Conservation (phyloP, 2,329 filamentous ascomycete genomes). For the Raffaelea ambrosiae region DNA sequence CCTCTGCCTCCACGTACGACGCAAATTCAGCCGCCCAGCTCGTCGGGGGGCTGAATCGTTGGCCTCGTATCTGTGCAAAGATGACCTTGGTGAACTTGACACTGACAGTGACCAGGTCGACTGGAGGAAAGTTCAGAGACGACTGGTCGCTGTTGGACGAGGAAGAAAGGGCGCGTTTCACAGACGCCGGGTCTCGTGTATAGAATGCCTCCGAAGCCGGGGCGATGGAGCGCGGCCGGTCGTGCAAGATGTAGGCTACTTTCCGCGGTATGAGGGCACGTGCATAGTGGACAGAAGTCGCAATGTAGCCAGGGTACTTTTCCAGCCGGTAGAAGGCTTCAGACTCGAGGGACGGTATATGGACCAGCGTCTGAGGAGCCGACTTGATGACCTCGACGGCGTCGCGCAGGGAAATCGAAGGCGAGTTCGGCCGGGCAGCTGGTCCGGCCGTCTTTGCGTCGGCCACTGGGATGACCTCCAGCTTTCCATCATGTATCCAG, state of each 20-base stretch:
- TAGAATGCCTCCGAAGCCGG: slow-evolving; percentile 89
- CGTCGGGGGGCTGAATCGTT: slow-evolving; percentile 63
- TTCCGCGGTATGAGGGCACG: slow-evolving; percentile 69
- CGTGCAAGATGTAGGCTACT: slow-evolving; percentile 69
- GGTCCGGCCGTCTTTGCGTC: too few species aligned
- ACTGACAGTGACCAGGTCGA: slow-evolving; percentile 71
- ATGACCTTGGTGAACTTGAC: slow-evolving; percentile 80
- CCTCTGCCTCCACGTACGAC: slow-evolving; percentile 12
- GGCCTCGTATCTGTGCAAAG: slow-evolving; percentile 83
- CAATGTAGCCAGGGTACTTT: slow-evolving; percentile 73
- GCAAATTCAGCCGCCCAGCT: slow-evolving; percentile 34
- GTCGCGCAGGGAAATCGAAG: slow-evolving; percentile 50
- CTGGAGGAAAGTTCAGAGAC: slow-evolving; percentile 51
- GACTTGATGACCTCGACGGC: slow-evolving; percentile 54
- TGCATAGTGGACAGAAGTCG: slow-evolving; percentile 66
- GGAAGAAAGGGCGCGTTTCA: too few species aligned
- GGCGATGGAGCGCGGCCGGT: slow-evolving; percentile 66
- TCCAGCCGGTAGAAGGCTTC: slow-evolving; percentile 86
- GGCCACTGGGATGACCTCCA: slow-evolving; percentile 10
- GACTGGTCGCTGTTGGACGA: too few species aligned
- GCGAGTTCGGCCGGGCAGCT: too few species aligned
- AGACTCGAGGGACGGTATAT: slow-evolving; percentile 67
- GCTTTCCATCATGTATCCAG: slow-evolving; percentile 68
- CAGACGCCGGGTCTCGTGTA: slow-evolving; percentile 68
- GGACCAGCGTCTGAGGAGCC: slow-evolving; percentile 51